phyloP scores from a whole-genome alignment of 345 rosid genomes.

The Cardamine occulta region DNA sequence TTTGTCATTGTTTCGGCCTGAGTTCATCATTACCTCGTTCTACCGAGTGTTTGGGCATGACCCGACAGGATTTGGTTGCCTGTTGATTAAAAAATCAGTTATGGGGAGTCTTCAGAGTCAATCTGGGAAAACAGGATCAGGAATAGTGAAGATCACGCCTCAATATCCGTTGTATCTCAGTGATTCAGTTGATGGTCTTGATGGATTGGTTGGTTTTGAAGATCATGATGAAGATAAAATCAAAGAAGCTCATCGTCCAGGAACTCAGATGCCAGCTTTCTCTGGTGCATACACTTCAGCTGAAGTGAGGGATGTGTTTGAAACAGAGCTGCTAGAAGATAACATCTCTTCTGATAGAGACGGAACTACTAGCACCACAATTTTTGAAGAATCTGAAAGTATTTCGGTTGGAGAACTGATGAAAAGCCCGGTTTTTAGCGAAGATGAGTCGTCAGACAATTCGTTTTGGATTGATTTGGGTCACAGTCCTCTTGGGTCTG shows the following conservation, averaged over 20 bases:
- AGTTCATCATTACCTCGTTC: conserved; percentile 92
- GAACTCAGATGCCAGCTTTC: conserved; percentile 84
- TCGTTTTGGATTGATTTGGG: conserved; percentile 97
- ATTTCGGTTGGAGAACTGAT: conserved; percentile 91
- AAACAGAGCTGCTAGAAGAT: conserved; percentile 79
- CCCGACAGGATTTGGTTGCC: conserved; percentile 97
- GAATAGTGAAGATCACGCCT: conserved; percentile 96
- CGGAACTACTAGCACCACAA: conserved; percentile 70
- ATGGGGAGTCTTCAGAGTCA: conserved; percentile 90
- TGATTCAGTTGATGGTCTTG: conserved; percentile 85
- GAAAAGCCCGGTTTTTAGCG: conserved; percentile 96
- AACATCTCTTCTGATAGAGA: conserved; percentile 83
- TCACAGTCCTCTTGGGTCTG: conserved; percentile 87
- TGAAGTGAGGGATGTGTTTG: conserved; percentile 91
- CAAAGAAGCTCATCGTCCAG: conserved; percentile 55
- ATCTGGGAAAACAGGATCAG: conserved; percentile 90
- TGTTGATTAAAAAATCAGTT: conserved; percentile 91
- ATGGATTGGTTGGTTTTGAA: conserved; percentile 56
- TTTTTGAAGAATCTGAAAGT: conserved; percentile 91
- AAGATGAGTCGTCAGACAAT: conserved; percentile 92
- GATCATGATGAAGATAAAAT: conserved; percentile 59
- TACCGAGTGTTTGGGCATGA: conserved; percentile 92
- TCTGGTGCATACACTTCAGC: conserved; percentile 89
- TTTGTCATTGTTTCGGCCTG: conserved; percentile 90
- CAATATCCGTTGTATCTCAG: conserved; percentile 87